Evolutionary conservation across 1,139 yeast species (phyloP), one percentile per base, ranked within the genome.

Genomic region (Starmera stellimalicola): DNA sequence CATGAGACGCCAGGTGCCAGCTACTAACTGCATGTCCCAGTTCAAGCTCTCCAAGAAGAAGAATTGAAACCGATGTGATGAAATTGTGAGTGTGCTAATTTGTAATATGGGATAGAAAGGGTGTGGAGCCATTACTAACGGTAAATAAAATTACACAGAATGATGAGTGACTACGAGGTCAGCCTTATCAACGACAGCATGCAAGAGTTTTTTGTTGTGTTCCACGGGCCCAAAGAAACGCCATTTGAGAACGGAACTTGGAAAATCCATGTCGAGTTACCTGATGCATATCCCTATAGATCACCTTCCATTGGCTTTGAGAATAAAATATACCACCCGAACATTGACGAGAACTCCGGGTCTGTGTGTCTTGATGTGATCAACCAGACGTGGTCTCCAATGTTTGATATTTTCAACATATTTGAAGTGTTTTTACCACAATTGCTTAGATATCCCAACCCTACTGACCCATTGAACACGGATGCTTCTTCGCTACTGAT

Each of bases 341-440:
- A 91, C 53, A 83, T 84, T 39, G 95, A 84, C 51, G 91, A 84
- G 52, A 70, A 76, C 19, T 80, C 94, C 4, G 98, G 98, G 0
- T 78, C 94, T 0, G 96, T 91, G 11, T 91, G 98, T 58, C 73
- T 91, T 38, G 98, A 91, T 54, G 98, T 91, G 24, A 88, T 91
- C 45, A 91, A 91, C 57, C 96, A 91, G 53, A 87, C 97, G 1
- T 91, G 98, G 98, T 82, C 94, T 29, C 98, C 98, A 3, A 83
- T 91, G 88, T 91, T 87, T 64, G 97, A 91, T 33, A 69, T 88
- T 47, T 66, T 80, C 46, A 91, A 91, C 55, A 84, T 91, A 26
- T 87, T 91, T 55, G 97, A 91, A 52, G 81, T 87, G 52, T 91
- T 91, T 62, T 63, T 91, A 43, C 98, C 98, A 10, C 98, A 93